phyloP scores from a whole-genome alignment of 495 filamentous ascomycete species.

The Podospora bellae-mahoneyi region DNA sequence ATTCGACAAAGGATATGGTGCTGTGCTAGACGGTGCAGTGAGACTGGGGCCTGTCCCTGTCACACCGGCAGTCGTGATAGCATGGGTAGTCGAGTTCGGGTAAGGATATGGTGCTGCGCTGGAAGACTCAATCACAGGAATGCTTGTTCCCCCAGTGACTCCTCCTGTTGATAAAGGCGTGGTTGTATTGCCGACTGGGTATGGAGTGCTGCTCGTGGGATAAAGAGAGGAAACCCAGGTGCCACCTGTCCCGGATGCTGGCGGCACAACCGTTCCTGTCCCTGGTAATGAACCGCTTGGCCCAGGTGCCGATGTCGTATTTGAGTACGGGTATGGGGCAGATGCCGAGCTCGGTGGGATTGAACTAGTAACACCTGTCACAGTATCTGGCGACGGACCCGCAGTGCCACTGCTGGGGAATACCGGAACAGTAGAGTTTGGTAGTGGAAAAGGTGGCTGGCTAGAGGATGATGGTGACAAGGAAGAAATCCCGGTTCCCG shows the following conservation, averaged over 20 bases:
- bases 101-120: neutral
- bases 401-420: slow-evolving; percentile 1
- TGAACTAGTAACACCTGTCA: neutral
- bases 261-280: neutral
- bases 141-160: neutral
- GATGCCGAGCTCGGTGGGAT: neutral
- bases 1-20: neutral
- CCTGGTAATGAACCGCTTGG: neutral
- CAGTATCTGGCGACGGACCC: slow-evolving; percentile 8
- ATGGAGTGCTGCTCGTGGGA: neutral
- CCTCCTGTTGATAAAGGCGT: neutral
- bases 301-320: neutral
- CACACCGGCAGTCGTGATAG: neutral
- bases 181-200: neutral
- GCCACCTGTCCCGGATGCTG: neutral
- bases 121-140: neutral
- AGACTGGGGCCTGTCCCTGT: neutral
- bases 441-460: neutral
- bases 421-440: neutral
- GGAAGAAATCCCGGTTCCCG: neutral
- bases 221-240: neutral
- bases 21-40: neutral
- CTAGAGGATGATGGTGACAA: neutral
- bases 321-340: slow-evolving; percentile 25
- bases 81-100: slow-evolving; percentile 14